Conservation (phyloP, 352 stramenopile species). For the Pythium monospermum region DNA sequence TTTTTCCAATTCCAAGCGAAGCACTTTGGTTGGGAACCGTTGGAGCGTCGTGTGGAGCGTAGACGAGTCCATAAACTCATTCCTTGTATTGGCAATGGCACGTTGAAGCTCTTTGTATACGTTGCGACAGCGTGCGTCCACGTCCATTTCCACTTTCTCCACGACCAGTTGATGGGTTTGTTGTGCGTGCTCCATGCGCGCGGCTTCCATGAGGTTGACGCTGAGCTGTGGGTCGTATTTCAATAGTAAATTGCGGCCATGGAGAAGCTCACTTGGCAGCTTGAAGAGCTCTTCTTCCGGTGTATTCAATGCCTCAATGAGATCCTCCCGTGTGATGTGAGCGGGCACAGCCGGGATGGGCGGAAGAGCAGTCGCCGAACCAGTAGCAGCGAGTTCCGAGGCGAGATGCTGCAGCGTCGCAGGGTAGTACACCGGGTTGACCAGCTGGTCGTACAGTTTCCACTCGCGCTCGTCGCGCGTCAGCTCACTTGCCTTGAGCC, state of each 20-base stretch:
- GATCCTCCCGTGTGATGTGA: slow-evolving; percentile 50
- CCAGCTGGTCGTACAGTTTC: slow-evolving; percentile 57
- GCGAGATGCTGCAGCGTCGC: slow-evolving; percentile 41
- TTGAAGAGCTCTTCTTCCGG: slow-evolving; percentile 74
- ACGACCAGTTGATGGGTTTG: slow-evolving; percentile 14
- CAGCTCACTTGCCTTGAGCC: slow-evolving; percentile 42
- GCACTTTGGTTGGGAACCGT: slow-evolving; percentile 85
- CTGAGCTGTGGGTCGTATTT: slow-evolving; percentile 59
- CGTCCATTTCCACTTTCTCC: slow-evolving; percentile 65
- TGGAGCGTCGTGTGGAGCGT: slow-evolving; percentile 88
- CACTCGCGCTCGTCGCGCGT: slow-evolving; percentile 67
- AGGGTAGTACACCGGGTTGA: slow-evolving; percentile 72
- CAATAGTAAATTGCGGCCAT: slow-evolving; percentile 51
- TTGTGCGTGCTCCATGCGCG: slow-evolving; percentile 31
- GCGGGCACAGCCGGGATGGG: slow-evolving; percentile 23
- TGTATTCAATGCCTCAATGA: slow-evolving; percentile 54
- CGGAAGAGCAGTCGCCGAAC: background rate
- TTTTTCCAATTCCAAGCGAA: slow-evolving; percentile 88
- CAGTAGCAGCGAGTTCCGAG: slow-evolving; percentile 1
- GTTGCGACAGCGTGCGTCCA: slow-evolving; percentile 83
- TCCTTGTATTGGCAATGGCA: slow-evolving; percentile 73
- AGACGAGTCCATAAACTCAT: slow-evolving; percentile 88
- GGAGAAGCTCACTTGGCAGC: slow-evolving; percentile 47
- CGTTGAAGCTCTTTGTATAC: slow-evolving; percentile 89
- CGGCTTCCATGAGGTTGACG: slow-evolving; percentile 43